Evolutionary conservation across 1,284 basidiomycete genomes (phyloP).

Genomic region (Sanghuangporus sanghuang): DNA sequence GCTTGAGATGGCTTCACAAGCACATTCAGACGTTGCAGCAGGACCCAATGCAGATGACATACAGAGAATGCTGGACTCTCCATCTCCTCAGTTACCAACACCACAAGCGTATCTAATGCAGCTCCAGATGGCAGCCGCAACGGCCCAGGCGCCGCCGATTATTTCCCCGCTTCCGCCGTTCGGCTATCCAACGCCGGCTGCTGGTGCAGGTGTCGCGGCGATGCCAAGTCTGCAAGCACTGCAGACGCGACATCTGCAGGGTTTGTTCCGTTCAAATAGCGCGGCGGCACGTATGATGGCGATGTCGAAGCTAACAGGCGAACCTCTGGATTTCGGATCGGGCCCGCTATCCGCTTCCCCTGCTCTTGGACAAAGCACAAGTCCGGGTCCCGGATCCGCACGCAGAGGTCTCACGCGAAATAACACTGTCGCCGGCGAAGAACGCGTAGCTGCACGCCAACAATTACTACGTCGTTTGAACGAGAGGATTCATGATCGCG

Average conservation of each 20-base stretch:
- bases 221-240: constrained; percentile 71
- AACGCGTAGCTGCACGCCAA: constrained; percentile 62
- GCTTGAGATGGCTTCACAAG: constrained; percentile 9
- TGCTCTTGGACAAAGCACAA: constrained; percentile 22
- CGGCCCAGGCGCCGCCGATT: constrained; percentile 4
- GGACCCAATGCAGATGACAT: not conserved
- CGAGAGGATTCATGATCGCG: constrained; percentile 58
- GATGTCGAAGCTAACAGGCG: constrained; percentile 69
- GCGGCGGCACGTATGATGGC: constrained; percentile 63
- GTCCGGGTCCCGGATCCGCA: constrained; percentile 38
- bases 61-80: constrained; percentile 1
- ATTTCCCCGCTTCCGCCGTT: constrained; percentile 14
- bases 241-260: constrained; percentile 37
- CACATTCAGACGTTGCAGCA: constrained; percentile 13
- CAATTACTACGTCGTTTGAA: constrained; percentile 58
- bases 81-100: constrained; percentile 2
- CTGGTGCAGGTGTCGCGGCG: constrained; percentile 51
- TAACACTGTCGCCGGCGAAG: constrained; percentile 76
- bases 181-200: not conserved
- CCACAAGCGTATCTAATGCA: constrained; percentile 18
- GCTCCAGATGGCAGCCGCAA: constrained; percentile 29
- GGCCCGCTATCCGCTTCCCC: constrained; percentile 36
- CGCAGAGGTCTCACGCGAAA: constrained; percentile 53
- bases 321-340: constrained; percentile 39
- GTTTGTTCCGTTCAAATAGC: constrained; percentile 75